Evolutionary conservation across 1,284 basidiomycete genomes (phyloP).

Genomic region (Ustilago trichophora): DNA sequence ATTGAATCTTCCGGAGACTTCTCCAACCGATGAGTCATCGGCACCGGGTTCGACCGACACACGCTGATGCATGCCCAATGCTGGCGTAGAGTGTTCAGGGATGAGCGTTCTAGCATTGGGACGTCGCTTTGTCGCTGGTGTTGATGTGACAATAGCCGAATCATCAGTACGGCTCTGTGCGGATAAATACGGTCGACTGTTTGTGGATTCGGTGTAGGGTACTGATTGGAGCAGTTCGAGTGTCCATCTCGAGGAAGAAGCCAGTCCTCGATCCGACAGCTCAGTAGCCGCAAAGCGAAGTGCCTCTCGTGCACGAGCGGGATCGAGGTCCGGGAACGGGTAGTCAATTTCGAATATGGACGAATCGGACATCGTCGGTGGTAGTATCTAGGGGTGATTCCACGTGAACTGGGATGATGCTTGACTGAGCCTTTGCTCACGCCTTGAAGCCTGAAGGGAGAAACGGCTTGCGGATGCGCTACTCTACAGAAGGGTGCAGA

Average conservation of each 20-base stretch:
- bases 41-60: slow-evolving; percentile 34
- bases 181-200: not conserved
- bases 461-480: no score
- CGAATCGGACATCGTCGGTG: slow-evolving; percentile 27
- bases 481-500: no score
- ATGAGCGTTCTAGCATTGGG: slow-evolving; percentile 15
- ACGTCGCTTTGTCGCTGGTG: slow-evolving; percentile 33
- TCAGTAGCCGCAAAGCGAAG: slow-evolving; percentile 40
- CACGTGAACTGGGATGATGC: no score
- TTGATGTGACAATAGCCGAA: slow-evolving; percentile 19
- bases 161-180: slow-evolving; percentile 7
- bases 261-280: slow-evolving; percentile 45
- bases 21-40: slow-evolving; percentile 20
- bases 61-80: slow-evolving; percentile 46
- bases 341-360: slow-evolving; percentile 43
- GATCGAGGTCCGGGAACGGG: slow-evolving; percentile 48
- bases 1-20: slow-evolving; percentile 26
- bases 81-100: slow-evolving; percentile 62
- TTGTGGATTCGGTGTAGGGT: slow-evolving; percentile 5
- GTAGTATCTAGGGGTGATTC: no score
- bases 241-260: slow-evolving; percentile 52
- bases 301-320: slow-evolving; percentile 27
- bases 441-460: no score
- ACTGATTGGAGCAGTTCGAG: slow-evolving; percentile 55
- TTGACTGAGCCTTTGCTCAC: no score